Evolutionary conservation across 106 monocot genomes (phyloP), one percentile per base, ranked within the genome.

Genomic region (Dendrobium officinale): DNA sequence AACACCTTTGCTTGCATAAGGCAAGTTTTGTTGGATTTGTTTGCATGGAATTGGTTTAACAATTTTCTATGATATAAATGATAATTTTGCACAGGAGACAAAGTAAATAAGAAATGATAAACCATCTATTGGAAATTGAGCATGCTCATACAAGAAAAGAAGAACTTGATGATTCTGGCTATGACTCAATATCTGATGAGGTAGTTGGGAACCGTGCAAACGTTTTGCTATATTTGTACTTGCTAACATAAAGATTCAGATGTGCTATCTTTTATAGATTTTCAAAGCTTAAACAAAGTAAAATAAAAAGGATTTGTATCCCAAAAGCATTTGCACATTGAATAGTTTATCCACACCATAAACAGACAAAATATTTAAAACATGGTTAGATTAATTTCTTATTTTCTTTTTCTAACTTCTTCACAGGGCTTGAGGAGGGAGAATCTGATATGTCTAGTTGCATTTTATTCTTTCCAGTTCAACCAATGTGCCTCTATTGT

Each of bases 101-200:
- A 24, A 8, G 22, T 9, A 64, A 64, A 64, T 64, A 26, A 66
- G 64, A 66, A 66, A 66, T 66, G 10, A 66, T n/a, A 66, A 66
- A 66, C 64, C 64, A 26, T 9, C 9, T 66, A n/a, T 66, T 66
- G 64, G 24, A 66, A 6, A 66, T 22, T 66, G 64, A 66, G 22
- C n/a, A 26, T 66, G 9, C 26, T 22, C 2, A 66, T 22, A 26
- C 7, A 9, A 22, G 9, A 66, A 26, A 66, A 66, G 64, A 26
- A 15, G 0, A 2, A 66, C 64, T 66, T 10, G 26, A 66, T 66
- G 64, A 66, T 66, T 66, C 26, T 66, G 64, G 24, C 7, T 24
- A 66, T 66, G 64, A 66, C 24, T 66, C 64, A 66, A 66, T 66
- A 24, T 66, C 64, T 6, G 64, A 66, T 66, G 64, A 66, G 64